Percentiles rank a stretch among this genome's conserved stretches.
Evolutionary conservation across 2,329 filamentous ascomycete species (phyloP).

Genomic region (Sporothrix pallida): DNA sequence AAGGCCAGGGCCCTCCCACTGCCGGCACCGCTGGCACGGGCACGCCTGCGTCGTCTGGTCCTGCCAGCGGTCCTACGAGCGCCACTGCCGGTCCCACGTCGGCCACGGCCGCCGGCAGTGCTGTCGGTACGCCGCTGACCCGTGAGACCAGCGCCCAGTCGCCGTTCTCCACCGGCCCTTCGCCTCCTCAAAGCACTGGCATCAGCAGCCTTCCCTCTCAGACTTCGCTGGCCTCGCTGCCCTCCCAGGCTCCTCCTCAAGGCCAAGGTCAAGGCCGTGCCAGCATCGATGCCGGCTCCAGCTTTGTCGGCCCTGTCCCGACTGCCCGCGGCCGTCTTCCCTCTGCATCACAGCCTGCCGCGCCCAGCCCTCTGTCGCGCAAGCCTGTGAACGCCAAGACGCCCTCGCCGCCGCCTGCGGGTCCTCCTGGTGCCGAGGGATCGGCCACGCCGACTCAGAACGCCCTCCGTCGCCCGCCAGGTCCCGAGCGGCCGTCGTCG

Average conservation of each 20-base stretch:
- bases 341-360: background rate
- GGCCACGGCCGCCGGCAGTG: background rate
- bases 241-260: too few relatives aligned
- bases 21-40: background rate
- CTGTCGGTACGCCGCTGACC: background rate
- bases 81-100: background rate
- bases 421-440: background rate
- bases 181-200: background rate
- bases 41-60: background rate
- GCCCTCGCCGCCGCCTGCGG: background rate
- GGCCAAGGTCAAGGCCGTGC: background rate
- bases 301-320: conserved; percentile 22
- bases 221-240: background rate
- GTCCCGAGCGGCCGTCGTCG: conserved; percentile 28
- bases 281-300: background rate
- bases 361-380: conserved; percentile 26
- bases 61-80: background rate
- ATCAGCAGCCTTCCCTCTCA: too few relatives aligned
- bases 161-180: background rate
- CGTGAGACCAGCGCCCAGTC: conserved; percentile 9
- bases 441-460: background rate
- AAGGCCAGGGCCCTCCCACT: background rate
- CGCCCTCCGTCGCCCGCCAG: conserved; percentile 2
- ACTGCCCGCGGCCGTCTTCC: conserved; percentile 34
- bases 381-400: conserved; percentile 30